These are phyloP conservation scores for Juncus effusus DNA, from an alignment of 176 grass and related monocot species.

Conservation along the genomic window DNA sequence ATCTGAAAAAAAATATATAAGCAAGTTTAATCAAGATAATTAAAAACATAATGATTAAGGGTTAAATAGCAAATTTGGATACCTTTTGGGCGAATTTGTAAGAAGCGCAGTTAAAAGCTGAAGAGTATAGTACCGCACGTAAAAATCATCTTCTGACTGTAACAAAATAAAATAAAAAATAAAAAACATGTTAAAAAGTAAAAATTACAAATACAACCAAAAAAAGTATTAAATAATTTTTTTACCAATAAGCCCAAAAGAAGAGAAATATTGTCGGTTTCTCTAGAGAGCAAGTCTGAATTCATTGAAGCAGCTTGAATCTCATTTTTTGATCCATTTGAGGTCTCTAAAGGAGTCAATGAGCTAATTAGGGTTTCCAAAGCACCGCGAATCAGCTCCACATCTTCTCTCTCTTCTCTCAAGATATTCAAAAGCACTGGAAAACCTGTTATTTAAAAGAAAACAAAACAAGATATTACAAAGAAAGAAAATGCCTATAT, in stretches of 20 bases:
- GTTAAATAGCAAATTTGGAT: constrained; percentile 30
- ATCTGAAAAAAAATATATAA: constrained; percentile 50
- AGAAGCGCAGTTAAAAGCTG: constrained; percentile 95
- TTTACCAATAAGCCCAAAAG: constrained; percentile 84
- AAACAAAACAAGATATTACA: too few relatives aligned
- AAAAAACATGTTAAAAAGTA: neutral
- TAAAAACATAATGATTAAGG: constrained; percentile 32
- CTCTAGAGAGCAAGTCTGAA: constrained; percentile 87
- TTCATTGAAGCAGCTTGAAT: constrained; percentile 84
- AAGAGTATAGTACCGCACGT: constrained; percentile 96
- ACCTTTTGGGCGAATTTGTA: constrained; percentile 93
- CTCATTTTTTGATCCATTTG: constrained; percentile 60
- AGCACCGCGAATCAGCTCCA: constrained; percentile 83
- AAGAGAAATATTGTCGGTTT: constrained; percentile 89
- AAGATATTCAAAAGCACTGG: constrained; percentile 81
- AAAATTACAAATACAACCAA: neutral
- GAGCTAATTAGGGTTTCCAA: constrained; percentile 80
- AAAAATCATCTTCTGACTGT: constrained; percentile 98
- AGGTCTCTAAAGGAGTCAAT: constrained; percentile 70
- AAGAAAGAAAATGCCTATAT: too few relatives aligned
- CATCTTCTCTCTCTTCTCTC: constrained; percentile 90
- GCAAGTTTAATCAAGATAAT: constrained; percentile 26
- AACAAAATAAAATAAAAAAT: constrained; percentile 5
- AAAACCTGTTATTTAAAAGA: constrained; percentile 38
- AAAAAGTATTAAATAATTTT: constrained; percentile 1